A percentile compares a stretch with the other conserved stretches of the same genome.
These are phyloP conservation scores for Leptographium flavum DNA, from an alignment of 2,329 filamentous ascomycete genomes.

Conservation along the genomic window DNA sequence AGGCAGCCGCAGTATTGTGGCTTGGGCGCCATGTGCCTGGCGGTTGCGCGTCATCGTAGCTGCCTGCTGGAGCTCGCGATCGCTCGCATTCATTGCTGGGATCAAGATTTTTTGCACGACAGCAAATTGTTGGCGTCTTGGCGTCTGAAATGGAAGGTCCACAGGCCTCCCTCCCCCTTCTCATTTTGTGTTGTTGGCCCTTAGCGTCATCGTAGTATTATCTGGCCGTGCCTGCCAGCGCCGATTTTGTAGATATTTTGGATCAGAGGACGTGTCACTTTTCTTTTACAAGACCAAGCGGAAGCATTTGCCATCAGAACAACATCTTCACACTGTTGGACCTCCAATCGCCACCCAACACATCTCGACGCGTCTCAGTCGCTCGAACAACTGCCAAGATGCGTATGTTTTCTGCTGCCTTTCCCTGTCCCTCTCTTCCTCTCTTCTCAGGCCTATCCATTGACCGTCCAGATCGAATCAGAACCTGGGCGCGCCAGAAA, in stretches of 20 bases:
- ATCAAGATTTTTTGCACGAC: too few species aligned
- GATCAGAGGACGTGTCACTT: too few species aligned
- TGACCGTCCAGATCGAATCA: constrained; percentile 14
- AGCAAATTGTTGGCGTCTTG: background rate
- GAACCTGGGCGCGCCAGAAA: constrained; percentile 17
- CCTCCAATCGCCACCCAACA: background rate
- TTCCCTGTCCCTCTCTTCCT: background rate
- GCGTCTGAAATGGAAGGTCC: background rate
- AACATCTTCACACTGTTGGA: too few species aligned
- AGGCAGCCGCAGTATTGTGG: too few species aligned
- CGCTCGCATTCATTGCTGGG: too few species aligned
- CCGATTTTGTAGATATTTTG: too few species aligned
- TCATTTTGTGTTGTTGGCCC: background rate
- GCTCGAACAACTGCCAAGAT: background rate
- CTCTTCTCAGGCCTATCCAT: background rate
- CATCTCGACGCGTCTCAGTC: constrained; percentile 3
- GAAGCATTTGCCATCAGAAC: too few species aligned
- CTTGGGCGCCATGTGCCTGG: too few species aligned
- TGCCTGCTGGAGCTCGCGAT: too few species aligned
- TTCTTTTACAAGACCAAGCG: too few species aligned
- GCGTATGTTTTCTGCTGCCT: background rate
- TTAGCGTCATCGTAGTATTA: background rate
- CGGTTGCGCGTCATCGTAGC: too few species aligned
- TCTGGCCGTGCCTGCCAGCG: too few species aligned
- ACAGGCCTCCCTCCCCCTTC: background rate